Evolutionary conservation across 73 alveolate species (phyloP).

Genomic region (Paramecium sexaurelia): DNA sequence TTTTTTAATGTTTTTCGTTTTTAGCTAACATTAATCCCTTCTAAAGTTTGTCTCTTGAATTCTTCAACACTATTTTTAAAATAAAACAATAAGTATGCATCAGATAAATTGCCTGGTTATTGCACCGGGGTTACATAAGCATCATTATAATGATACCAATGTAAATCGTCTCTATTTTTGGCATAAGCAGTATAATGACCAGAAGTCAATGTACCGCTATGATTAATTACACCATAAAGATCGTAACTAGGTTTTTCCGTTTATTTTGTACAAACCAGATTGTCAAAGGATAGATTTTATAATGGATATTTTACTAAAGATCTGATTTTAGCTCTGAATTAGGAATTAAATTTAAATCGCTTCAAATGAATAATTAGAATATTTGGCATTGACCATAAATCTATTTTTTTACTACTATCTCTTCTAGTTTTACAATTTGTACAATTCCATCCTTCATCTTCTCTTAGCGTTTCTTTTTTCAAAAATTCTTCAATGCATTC

Average conservation of each 20-base stretch:
- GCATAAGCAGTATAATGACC: slow-evolving; percentile 87
- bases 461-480: neutral
- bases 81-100: slow-evolving; percentile 57
- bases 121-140: slow-evolving; percentile 56
- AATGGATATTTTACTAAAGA: slow-evolving; percentile 1
- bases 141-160: slow-evolving; percentile 78
- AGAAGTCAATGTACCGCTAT: slow-evolving; percentile 73
- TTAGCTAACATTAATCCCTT: neutral
- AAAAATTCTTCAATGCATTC: neutral
- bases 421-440: neutral
- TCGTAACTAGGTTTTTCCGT: slow-evolving; percentile 54
- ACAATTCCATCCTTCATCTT: neutral
- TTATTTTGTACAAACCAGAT: slow-evolving; percentile 45
- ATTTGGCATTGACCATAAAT: slow-evolving; percentile 82
- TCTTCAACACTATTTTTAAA: slow-evolving; percentile 66
- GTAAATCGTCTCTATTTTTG: slow-evolving; percentile 63
- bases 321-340: neutral
- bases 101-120: slow-evolving; percentile 16
- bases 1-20: neutral
- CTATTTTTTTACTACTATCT: slow-evolving; percentile 72
- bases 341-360: slow-evolving; percentile 60
- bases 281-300: neutral
- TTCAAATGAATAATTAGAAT: slow-evolving; percentile 83
- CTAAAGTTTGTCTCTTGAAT: slow-evolving; percentile 56
- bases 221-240: slow-evolving; percentile 68